phyloP scores from a whole-genome alignment of 371 early-diverging fungal genomes.

The Mortierella sp. region DNA sequence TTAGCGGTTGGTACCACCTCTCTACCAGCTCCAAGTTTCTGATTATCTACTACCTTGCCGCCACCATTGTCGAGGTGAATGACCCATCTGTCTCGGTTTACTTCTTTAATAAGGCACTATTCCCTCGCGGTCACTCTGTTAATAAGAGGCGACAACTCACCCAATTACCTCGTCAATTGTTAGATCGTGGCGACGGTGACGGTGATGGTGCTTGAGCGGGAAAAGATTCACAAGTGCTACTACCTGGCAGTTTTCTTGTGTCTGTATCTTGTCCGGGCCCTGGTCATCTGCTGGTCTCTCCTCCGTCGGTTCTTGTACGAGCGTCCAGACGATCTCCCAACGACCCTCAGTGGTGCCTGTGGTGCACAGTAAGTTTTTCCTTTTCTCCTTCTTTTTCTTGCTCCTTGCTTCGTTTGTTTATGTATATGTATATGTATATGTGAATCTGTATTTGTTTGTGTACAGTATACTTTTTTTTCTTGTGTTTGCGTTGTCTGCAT shows the following conservation, averaged over 20 bases:
- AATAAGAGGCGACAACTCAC: neutral
- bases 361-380: slow-evolving; percentile 47
- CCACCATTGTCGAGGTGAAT: slow-evolving; percentile 43
- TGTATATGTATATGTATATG: neutral
- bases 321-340: slow-evolving; percentile 51
- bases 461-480: neutral
- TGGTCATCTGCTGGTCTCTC: slow-evolving; percentile 26
- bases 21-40: slow-evolving; percentile 43
- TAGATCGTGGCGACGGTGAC: slow-evolving; percentile 34
- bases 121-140: neutral
- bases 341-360: slow-evolving; percentile 34
- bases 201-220: slow-evolving; percentile 32
- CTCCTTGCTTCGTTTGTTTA: neutral
- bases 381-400: slow-evolving; percentile 8
- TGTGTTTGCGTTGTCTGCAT: slow-evolving; percentile 4
- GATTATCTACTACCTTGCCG: slow-evolving; percentile 35
- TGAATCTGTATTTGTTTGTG: slow-evolving; percentile 3
- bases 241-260: slow-evolving; percentile 32
- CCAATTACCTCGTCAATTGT: neutral
- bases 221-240: slow-evolving; percentile 21
- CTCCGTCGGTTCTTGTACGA: slow-evolving; percentile 45
- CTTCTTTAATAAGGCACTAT: neutral
- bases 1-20: slow-evolving; percentile 41
- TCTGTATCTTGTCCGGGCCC: slow-evolving; percentile 39
- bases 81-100: neutral